Percentiles rank a stretch among this genome's conserved stretches.
Evolutionary conservation across 176 grass and related monocot genomes (phyloP).

Genomic region (Cenchrus purpureus): DNA sequence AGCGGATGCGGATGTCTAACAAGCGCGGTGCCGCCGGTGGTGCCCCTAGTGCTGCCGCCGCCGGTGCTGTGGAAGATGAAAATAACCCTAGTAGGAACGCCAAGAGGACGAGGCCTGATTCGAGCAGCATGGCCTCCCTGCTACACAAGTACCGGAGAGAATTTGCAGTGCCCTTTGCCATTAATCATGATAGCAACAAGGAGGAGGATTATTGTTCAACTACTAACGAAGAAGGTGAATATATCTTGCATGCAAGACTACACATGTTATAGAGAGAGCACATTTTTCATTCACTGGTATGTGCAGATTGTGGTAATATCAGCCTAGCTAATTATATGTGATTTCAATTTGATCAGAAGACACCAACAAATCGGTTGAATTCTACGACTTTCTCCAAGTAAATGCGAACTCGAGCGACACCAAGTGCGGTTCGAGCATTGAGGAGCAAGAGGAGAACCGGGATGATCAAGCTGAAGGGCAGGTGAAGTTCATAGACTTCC

Average conservation of each 20-base stretch:
- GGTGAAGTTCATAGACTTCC: slow-evolving; percentile 83
- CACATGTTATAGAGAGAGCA: background rate
- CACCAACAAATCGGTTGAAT: slow-evolving; percentile 59
- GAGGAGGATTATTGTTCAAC: slow-evolving; percentile 50
- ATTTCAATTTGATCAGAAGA: slow-evolving; percentile 48
- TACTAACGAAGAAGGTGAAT: slow-evolving; percentile 69
- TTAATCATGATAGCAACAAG: slow-evolving; percentile 46
- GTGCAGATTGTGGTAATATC: background rate
- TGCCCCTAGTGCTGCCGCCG: background rate
- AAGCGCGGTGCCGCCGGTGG: background rate
- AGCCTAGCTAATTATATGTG: background rate
- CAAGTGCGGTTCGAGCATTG: slow-evolving; percentile 77
- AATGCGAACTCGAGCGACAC: slow-evolving; percentile 81
- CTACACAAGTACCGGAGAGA: slow-evolving; percentile 65
- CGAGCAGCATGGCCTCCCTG: slow-evolving; percentile 52
- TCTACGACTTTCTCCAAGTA: slow-evolving; percentile 94
- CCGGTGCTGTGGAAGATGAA: background rate
- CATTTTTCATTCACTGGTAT: slow-evolving; percentile 13
- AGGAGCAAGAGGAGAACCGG: slow-evolving; percentile 71
- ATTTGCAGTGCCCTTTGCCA: slow-evolving; percentile 42
- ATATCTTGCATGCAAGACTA: background rate
- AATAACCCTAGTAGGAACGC: slow-evolving; percentile 27
- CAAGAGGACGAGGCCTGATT: slow-evolving; percentile 15
- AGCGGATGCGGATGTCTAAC: slow-evolving; percentile 44
- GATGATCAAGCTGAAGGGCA: slow-evolving; percentile 50